These are phyloP conservation scores for Phytopythium delawarense DNA, from an alignment of 352 stramenopile species.

Conservation along the genomic window DNA sequence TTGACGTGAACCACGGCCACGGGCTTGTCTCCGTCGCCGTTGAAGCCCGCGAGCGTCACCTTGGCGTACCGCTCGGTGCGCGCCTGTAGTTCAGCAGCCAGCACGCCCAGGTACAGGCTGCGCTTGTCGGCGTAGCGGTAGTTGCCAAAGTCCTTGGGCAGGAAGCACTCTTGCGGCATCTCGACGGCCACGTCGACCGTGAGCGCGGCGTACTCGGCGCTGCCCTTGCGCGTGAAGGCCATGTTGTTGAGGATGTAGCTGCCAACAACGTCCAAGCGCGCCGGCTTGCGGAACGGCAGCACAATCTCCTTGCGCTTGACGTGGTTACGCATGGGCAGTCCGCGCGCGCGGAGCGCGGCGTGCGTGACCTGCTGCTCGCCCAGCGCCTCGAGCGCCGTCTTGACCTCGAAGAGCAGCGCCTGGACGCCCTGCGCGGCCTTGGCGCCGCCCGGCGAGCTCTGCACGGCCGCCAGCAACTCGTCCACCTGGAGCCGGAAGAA, in stretches of 20 bases:
- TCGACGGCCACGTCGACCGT: constrained; percentile 80
- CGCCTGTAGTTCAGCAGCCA: constrained; percentile 53
- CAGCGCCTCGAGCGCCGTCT: constrained; percentile 64
- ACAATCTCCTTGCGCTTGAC: constrained; percentile 84
- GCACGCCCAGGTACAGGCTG: constrained; percentile 79
- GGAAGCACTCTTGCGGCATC: constrained; percentile 78
- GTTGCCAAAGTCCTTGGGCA: constrained; percentile 88
- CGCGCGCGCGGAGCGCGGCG: constrained; percentile 51
- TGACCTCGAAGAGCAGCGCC: constrained; percentile 77
- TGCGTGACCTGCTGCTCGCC: constrained; percentile 72
- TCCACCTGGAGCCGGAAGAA: constrained; percentile 87
- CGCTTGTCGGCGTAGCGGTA: constrained; percentile 89
- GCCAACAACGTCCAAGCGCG: constrained; percentile 78
- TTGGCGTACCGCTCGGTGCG: constrained; percentile 35
- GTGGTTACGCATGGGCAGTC: constrained; percentile 62
- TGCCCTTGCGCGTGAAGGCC: constrained; percentile 53
- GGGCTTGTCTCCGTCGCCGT: constrained; percentile 76
- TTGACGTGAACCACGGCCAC: constrained; percentile 57
- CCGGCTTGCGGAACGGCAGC: constrained; percentile 73
- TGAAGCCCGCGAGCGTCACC: constrained; percentile 66
- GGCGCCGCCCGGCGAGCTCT: constrained; percentile 38
- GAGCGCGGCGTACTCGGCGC: constrained; percentile 45
- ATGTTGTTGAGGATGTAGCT: constrained; percentile 87
- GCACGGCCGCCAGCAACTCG: constrained; percentile 74
- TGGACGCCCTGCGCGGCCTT: constrained; percentile 50